phyloP scores from a whole-genome alignment of 2,329 filamentous ascomycete species.

The Chaetomium strumarium region DNA sequence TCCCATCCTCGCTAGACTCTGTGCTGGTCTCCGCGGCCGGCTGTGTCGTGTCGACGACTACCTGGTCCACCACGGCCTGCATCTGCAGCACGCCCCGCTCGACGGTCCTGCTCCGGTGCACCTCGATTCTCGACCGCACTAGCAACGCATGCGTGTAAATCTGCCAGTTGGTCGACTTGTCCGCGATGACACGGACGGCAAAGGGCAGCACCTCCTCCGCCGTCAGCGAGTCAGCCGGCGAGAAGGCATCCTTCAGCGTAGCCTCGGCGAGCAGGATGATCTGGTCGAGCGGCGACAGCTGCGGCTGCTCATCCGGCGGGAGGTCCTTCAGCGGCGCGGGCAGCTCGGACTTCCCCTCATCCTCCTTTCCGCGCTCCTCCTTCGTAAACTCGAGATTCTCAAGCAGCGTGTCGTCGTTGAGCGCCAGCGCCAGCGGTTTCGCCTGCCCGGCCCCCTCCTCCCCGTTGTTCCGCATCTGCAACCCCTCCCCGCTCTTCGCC shows the following conservation, averaged over 20 bases:
- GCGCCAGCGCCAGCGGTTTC: constrained; percentile 62
- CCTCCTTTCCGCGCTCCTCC: constrained; percentile 25
- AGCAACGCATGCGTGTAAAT: constrained; percentile 92
- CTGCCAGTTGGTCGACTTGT: constrained; percentile 94
- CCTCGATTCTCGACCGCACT: constrained; percentile 82
- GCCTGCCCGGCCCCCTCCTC: constrained; percentile 14
- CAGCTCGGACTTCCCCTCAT: constrained; percentile 41
- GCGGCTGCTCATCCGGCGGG: constrained; percentile 74
- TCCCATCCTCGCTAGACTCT: constrained; percentile 23
- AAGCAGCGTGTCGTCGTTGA: constrained; percentile 90
- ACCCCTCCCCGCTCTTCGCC: constrained; percentile 61
- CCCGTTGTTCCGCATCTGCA: constrained; percentile 11
- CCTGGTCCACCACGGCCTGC: constrained; percentile 91
- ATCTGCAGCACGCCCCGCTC: constrained; percentile 88
- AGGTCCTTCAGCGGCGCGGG: constrained; percentile 58
- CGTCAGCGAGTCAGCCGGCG: constrained; percentile 77
- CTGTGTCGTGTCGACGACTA: constrained; percentile 70
- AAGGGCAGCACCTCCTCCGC: constrained; percentile 92
- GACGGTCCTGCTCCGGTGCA: constrained; percentile 78
- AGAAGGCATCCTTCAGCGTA: constrained; percentile 81
- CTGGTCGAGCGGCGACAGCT: constrained; percentile 76
- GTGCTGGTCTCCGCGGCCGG: constrained; percentile 30
- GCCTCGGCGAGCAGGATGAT: constrained; percentile 83
- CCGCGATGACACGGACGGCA: constrained; percentile 77
- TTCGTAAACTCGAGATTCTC: constrained; percentile 78